phyloP scores from a whole-genome alignment of 2,329 filamentous ascomycete genomes.

The Passalora sequoiae region DNA sequence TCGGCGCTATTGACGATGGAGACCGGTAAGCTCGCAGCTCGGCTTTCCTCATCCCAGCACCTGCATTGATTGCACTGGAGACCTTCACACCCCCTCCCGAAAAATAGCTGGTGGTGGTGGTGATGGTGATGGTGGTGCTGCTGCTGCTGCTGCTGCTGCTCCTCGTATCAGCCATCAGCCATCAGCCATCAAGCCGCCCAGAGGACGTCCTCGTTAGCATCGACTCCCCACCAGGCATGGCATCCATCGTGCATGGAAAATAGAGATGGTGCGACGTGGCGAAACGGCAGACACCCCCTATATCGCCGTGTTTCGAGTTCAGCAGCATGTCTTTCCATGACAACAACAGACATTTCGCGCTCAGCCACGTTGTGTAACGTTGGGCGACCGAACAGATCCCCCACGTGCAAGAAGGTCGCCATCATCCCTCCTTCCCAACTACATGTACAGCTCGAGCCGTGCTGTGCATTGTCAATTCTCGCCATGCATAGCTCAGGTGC shows the following conservation, averaged over 20 bases:
- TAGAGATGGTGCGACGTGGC: conserved; percentile 16
- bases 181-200: no score
- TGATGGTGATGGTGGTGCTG: no score
- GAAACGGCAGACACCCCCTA: conserved; percentile 5
- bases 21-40: conserved; percentile 29
- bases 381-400: conserved; percentile 19
- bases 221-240: no score
- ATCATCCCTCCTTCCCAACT: conserved; percentile 7
- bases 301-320: conserved; percentile 9
- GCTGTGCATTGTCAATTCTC: no score
- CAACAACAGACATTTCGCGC: background rate
- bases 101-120: no score
- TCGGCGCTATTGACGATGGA: conserved; percentile 27
- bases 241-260: conserved; percentile 15
- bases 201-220: no score
- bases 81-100: no score
- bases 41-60: conserved; percentile 18
- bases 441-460: background rate
- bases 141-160: no score
- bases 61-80: conserved; percentile 19
- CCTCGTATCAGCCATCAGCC: conserved; percentile 3
- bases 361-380: conserved; percentile 24
- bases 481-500: conserved; percentile 11
- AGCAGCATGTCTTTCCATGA: no score
- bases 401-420: conserved; percentile 18